Percentiles rank a stretch among this genome's conserved stretches.
Evolutionary conservation across 208 protist species (phyloP).

Genomic region (Angomonas ambiguus): DNA sequence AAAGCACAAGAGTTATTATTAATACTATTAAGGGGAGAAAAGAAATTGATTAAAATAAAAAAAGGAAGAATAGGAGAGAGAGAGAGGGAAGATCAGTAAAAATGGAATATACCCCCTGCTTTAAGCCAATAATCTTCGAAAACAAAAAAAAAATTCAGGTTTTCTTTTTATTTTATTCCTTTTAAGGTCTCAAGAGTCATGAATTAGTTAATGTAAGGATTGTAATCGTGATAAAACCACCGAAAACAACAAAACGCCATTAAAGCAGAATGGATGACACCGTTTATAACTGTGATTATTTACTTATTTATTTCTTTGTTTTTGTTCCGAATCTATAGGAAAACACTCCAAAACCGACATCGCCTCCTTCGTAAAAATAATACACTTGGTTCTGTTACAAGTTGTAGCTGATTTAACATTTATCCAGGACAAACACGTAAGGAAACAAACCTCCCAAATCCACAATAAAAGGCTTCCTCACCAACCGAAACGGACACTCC

Average conservation of each 20-base stretch:
- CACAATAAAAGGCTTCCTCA: conserved; percentile 27
- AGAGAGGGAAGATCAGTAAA: neutral
- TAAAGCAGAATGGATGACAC: no score
- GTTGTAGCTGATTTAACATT: neutral
- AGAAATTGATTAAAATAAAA: neutral
- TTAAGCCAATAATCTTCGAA: conserved; percentile 7
- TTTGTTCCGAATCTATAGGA: no score
- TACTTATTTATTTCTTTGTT: no score
- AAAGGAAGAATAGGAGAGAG: neutral
- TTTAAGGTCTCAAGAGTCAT: no score
- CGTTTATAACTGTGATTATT: no score
- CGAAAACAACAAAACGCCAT: no score
- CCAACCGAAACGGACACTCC: conserved; percentile 27
- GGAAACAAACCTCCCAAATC: conserved; percentile 49
- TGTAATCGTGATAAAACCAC: no score
- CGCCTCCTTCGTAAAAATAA: no score
- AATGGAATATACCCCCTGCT: no score
- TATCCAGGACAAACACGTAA: conserved; percentile 57
- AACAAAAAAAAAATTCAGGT: conserved; percentile 15
- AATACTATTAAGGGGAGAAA: conserved; percentile 8
- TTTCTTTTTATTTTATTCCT: no score
- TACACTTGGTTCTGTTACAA: no score
- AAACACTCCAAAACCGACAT: neutral
- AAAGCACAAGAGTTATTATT: neutral
- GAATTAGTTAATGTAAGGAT: no score